These are phyloP conservation scores for Cutaneotrichosporon spelunceum DNA, from an alignment of 1,284 basidiomycete species.

Conservation along the genomic window DNA sequence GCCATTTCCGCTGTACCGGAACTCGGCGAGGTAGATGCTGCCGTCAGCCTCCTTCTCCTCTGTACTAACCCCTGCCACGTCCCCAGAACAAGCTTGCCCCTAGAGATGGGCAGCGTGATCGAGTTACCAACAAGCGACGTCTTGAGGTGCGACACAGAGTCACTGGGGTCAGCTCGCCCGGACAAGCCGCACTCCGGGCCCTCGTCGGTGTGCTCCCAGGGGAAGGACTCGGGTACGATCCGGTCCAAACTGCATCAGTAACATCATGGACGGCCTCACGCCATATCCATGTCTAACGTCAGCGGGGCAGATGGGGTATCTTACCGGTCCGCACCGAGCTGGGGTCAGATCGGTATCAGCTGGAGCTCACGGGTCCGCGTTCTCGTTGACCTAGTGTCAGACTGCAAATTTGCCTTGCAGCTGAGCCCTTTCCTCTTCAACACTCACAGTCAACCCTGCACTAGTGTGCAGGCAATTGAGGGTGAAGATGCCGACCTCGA, in stretches of 20 bases:
- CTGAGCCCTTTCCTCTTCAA: background rate
- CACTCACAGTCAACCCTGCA: conserved; percentile 78
- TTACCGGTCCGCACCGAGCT: conserved; percentile 13
- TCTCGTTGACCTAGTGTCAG: conserved; percentile 44
- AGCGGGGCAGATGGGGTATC: conserved; percentile 6
- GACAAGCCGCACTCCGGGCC: conserved; percentile 84
- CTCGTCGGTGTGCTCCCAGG: conserved; percentile 86
- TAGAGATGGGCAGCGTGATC: conserved; percentile 78
- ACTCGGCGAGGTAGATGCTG: conserved; percentile 43
- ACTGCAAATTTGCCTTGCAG: background rate
- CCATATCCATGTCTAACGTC: conserved; percentile 55
- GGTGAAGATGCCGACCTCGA: conserved; percentile 59
- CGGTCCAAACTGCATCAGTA: conserved; percentile 59
- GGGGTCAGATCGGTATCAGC: conserved; percentile 6
- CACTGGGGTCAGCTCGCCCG: conserved; percentile 32
- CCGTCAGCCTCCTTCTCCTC: background rate
- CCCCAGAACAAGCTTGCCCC: conserved; percentile 74
- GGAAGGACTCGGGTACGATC: conserved; percentile 79
- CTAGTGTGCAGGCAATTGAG: conserved; percentile 79
- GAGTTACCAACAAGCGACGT: conserved; percentile 76
- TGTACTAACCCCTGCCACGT: conserved; percentile 71
- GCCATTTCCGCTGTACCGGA: conserved; percentile 41
- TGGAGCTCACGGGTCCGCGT: conserved; percentile 41
- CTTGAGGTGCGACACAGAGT: conserved; percentile 81
- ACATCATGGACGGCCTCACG: conserved; percentile 16